Evolutionary conservation across 139 green algal species (phyloP), one percentile per base, ranked within the genome.

Genomic region (Volvox reticuliferus): DNA sequence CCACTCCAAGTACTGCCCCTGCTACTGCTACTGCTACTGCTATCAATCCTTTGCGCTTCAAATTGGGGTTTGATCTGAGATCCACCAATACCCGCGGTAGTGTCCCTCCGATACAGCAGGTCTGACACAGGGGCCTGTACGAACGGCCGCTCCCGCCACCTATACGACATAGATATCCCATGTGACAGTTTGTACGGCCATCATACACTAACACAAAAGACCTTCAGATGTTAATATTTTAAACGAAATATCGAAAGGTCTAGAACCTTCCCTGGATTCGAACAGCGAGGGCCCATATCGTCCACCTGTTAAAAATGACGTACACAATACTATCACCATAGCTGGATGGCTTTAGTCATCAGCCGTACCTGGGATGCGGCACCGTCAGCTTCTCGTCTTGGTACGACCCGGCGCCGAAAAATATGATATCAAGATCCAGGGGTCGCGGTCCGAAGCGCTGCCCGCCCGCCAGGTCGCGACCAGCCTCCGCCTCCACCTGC

Each of bases 351-450:
- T 55, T 55, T 12, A 73, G 65, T 73, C 12, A 28, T 73, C 2
- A 9, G 71, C 33, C 86, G 24, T 81, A 94, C 90, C 92, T 92
- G 24, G 92, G 92, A 71, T 94, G 92, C 17, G 92, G 92, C 22
- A 94, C 77, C 5, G 87, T 21, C 28, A 94, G 83, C 13, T 35
- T 35, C 26, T 88, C 84, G 21, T 91, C 83, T 36, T 30, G 18
- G 78, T 50, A 86, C 63, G 62, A 61, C 32, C 26, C 73, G 13
- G 68, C 67, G 17, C 96, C 98, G 90, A 98, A 98, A 79, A 99
- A 99, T 16, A 99, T 95, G 32, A 99, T 97, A 92, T 99, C 98
- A 18, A 99, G 88, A 91, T 99, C 98, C n/a, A 99, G 94, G 1
- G 97, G 96, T 2, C 98, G 93, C 0, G 98, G 98, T 0, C 98